Conservation (phyloP, 345 rosid species). For the Euphorbia tirucalli region DNA sequence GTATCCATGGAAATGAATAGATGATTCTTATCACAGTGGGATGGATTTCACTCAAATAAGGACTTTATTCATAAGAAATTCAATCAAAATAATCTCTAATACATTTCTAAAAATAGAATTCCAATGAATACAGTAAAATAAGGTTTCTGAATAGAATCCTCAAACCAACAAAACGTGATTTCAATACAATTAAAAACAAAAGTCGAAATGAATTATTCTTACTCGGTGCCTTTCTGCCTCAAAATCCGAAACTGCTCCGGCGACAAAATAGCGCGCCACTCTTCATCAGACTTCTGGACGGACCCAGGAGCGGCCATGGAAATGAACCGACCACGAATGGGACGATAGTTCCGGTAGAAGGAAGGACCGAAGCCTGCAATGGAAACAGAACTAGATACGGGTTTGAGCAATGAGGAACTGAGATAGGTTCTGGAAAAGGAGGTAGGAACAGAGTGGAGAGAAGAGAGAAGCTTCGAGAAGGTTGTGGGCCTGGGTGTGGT, state of each 20-base stretch:
- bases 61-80: background rate
- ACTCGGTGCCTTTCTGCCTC: slow-evolving; percentile 91
- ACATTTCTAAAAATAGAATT: background rate
- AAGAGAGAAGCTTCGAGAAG: background rate
- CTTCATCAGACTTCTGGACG: slow-evolving; percentile 73
- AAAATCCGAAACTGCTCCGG: slow-evolving; percentile 83
- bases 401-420: background rate
- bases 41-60: background rate
- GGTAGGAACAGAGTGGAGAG: background rate
- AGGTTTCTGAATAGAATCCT: background rate
- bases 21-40: too few species aligned
- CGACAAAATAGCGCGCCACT: slow-evolving; percentile 82
- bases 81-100: background rate
- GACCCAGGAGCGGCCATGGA: slow-evolving; percentile 65
- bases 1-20: background rate
- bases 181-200: background rate
- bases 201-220: slow-evolving; percentile 42
- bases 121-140: background rate
- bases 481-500: slow-evolving; percentile 7
- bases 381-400: slow-evolving; percentile 12
- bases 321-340: slow-evolving; percentile 44
- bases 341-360: slow-evolving; percentile 20
- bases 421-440: slow-evolving; percentile 14
- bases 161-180: background rate
- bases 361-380: slow-evolving; percentile 24